These are phyloP conservation scores for Penicillium macrosclerotiorum DNA, from an alignment of 495 filamentous ascomycete genomes.

Conservation along the genomic window DNA sequence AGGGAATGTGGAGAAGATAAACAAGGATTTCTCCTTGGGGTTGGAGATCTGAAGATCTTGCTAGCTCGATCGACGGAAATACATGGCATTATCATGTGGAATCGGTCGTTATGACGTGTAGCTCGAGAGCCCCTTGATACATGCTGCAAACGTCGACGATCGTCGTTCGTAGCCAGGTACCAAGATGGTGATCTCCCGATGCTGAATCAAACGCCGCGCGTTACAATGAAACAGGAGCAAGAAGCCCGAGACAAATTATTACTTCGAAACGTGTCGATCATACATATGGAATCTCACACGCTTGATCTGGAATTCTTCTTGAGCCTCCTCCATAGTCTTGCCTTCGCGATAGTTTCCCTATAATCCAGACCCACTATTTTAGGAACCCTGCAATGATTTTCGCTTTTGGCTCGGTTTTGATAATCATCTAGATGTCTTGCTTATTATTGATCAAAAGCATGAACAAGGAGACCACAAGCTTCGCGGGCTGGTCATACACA, in stretches of 20 bases:
- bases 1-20: too few relatives aligned
- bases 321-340: neutral
- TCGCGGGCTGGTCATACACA: conserved; percentile 3
- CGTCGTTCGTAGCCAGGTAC: too few relatives aligned
- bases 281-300: neutral
- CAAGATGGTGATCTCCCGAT: too few relatives aligned
- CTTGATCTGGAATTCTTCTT: neutral
- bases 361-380: neutral
- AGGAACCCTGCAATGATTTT: conserved; percentile 1
- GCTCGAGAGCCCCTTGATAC: conserved; percentile 3
- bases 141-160: too few relatives aligned
- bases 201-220: too few relatives aligned
- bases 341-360: neutral
- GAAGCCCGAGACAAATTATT: conserved; percentile 3
- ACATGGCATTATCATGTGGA: too few relatives aligned
- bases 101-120: conserved; percentile 5
- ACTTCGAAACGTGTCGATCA: conserved; percentile 9
- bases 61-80: too few relatives aligned
- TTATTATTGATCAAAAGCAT: neutral
- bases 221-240: too few relatives aligned
- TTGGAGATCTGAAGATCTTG: too few relatives aligned
- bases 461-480: neutral
- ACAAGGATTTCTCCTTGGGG: too few relatives aligned
- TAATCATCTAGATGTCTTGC: neutral
- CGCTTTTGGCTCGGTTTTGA: neutral